Percentiles rank a stretch among this genome's conserved stretches.
Evolutionary conservation across 768 basidiomycete species (phyloP).

Genomic region (Phylloporus arenicola): DNA sequence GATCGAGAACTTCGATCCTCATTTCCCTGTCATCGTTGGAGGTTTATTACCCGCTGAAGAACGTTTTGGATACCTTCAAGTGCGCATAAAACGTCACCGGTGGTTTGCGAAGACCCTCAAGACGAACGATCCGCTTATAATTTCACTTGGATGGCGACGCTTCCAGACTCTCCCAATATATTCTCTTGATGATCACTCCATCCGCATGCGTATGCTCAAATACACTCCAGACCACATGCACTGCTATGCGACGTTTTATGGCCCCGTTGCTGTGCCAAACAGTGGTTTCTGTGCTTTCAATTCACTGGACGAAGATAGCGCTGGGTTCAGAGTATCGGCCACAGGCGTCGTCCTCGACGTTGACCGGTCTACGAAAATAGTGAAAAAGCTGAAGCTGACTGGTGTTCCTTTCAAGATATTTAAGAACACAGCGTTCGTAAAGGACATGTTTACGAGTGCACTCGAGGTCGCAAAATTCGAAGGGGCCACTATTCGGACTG

Average conservation of each 20-base stretch:
- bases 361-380: constrained; percentile 88
- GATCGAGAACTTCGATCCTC: constrained; percentile 88
- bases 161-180: constrained; percentile 96
- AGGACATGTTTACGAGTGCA: constrained; percentile 92
- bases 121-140: constrained; percentile 93
- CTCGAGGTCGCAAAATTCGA: constrained; percentile 98
- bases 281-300: constrained; percentile 99
- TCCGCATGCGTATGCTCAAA: constrained; percentile 98
- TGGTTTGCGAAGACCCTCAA: constrained; percentile 92
- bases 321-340: constrained; percentile 85
- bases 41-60: constrained; percentile 88
- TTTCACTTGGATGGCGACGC: constrained; percentile 96
- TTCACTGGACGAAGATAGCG: constrained; percentile 55
- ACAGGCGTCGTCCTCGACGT: constrained; percentile 94
- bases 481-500: constrained; percentile 93
- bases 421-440: constrained; percentile 98
- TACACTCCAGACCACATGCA: constrained; percentile 99
- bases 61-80: constrained; percentile 89
- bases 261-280: constrained; percentile 86
- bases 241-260: constrained; percentile 97
- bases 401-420: constrained; percentile 96
- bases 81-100: constrained; percentile 92
- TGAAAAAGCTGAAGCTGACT: constrained; percentile 97
- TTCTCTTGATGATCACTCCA: constrained; percentile 94
- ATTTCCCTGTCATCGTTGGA: constrained; percentile 87